phyloP scores from a whole-genome alignment of 257 asterid genomes.

The Hygrophila difformis region DNA sequence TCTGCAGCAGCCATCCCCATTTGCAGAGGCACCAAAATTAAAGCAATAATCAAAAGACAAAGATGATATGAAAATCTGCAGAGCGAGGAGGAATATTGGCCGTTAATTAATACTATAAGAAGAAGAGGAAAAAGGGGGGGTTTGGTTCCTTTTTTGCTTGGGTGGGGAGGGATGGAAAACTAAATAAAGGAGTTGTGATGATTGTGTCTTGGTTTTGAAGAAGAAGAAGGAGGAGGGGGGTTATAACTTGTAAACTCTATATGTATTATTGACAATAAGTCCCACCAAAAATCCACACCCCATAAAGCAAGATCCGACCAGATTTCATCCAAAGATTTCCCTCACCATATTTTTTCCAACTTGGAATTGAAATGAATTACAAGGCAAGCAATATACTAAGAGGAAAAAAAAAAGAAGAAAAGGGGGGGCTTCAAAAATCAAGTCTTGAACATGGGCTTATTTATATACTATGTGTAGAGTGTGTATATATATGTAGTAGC shows the following conservation, averaged over 20 bases:
- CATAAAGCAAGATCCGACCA: constrained; percentile 54
- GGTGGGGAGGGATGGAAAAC: too few species aligned
- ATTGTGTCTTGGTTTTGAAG: too few species aligned
- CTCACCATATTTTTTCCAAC: constrained; percentile 19
- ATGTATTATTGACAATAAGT: constrained; percentile 17
- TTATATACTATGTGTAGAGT: not conserved
- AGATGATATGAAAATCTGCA: not conserved
- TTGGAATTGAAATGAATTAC: constrained; percentile 29
- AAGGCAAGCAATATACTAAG: constrained; percentile 30
- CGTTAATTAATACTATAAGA: too few species aligned
- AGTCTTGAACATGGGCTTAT: constrained; percentile 17
- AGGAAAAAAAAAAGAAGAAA: not conserved
- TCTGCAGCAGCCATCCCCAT: constrained; percentile 44
- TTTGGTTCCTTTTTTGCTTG: too few species aligned
- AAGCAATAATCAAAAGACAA: not conserved
- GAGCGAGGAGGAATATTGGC: too few species aligned
- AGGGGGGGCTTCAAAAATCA: constrained; percentile 7
- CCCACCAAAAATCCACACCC: constrained; percentile 41
- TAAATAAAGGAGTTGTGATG: too few species aligned
- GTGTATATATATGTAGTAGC: too few species aligned
- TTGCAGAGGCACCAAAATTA: not conserved
- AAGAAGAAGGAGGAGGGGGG: not conserved
- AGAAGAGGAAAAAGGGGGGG: too few species aligned
- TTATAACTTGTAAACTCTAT: too few species aligned
- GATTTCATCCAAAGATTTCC: constrained; percentile 23